phyloP scores from a whole-genome alignment of 257 asterid genomes.

The Nicotiana paniculata region DNA sequence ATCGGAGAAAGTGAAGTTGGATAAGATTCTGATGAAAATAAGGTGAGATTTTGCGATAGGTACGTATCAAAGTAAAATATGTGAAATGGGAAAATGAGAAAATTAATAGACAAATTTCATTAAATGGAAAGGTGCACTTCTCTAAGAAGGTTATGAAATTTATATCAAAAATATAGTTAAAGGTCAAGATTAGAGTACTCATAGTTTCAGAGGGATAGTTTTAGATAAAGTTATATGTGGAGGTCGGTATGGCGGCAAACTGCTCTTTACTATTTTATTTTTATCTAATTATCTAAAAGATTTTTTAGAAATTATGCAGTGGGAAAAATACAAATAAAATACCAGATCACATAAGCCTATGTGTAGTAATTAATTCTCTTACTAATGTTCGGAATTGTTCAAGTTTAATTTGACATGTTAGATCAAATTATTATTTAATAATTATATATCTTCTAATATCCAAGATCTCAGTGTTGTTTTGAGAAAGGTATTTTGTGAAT shows the following conservation, averaged over 20 bases:
- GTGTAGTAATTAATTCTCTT: no score
- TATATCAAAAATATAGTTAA: neutral
- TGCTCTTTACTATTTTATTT: no score
- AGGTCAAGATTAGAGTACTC: neutral
- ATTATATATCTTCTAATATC: neutral
- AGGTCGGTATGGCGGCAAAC: slow-evolving; percentile 10
- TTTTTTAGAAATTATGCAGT: neutral
- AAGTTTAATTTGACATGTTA: neutral
- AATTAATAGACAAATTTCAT: slow-evolving; percentile 3
- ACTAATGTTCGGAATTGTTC: no score
- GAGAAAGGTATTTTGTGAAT: no score
- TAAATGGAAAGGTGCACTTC: slow-evolving; percentile 19
- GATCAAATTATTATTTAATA: neutral
- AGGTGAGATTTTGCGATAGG: neutral
- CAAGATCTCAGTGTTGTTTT: neutral
- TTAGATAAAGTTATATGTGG: neutral
- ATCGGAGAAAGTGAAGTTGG: neutral
- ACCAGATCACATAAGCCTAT: no score
- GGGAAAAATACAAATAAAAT: neutral
- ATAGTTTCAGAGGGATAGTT: neutral
- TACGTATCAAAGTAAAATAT: neutral
- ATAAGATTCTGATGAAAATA: neutral
- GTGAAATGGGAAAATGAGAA: slow-evolving; percentile 7
- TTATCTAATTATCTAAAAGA: neutral
- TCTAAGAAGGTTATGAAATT: slow-evolving; percentile 30